Evolutionary conservation across 1,284 basidiomycete species (phyloP).

Genomic region (Mrakiaceae sp.): DNA sequence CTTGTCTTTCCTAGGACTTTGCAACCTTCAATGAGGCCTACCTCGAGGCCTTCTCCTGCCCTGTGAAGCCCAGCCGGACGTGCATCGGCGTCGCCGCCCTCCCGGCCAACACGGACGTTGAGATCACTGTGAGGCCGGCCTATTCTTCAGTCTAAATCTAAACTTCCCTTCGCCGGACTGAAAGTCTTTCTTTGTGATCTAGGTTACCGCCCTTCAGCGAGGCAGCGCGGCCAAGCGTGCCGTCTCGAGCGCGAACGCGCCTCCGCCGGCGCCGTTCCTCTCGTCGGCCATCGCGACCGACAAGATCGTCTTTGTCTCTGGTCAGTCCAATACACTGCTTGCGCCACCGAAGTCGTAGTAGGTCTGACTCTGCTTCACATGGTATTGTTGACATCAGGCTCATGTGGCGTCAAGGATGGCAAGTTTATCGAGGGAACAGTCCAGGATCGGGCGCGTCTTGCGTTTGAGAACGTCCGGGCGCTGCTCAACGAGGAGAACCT

Average conservation of each 20-base stretch:
- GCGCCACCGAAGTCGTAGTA: too few relatives aligned
- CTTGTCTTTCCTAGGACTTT: constrained; percentile 8
- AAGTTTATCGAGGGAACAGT: constrained; percentile 13
- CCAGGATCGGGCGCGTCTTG: constrained; percentile 12
- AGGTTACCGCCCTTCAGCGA: constrained; percentile 1
- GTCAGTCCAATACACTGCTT: too few relatives aligned
- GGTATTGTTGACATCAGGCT: not conserved
- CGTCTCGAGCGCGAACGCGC: constrained; percentile 1
- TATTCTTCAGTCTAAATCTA: too few relatives aligned
- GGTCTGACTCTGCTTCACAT: too few relatives aligned
- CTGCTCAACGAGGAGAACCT: constrained; percentile 14
- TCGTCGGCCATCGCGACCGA: constrained; percentile 10
- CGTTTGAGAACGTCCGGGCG: constrained; percentile 14
- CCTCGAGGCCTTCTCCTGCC: constrained; percentile 2
- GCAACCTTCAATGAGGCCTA: constrained; percentile 17
- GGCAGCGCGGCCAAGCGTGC: not conserved
- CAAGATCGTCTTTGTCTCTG: constrained; percentile 10
- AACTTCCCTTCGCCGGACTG: not conserved
- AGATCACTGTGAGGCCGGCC: constrained; percentile 8
- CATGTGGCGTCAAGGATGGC: constrained; percentile 13
- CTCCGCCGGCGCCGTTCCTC: constrained; percentile 11
- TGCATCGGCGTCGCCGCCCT: constrained; percentile 17
- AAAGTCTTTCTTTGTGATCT: not conserved
- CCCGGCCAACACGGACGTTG: constrained; percentile 15
- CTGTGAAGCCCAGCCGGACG: constrained; percentile 9